Conservation (phyloP, 768 basidiomycete genomes). For the Kockovaella imperatae region DNA sequence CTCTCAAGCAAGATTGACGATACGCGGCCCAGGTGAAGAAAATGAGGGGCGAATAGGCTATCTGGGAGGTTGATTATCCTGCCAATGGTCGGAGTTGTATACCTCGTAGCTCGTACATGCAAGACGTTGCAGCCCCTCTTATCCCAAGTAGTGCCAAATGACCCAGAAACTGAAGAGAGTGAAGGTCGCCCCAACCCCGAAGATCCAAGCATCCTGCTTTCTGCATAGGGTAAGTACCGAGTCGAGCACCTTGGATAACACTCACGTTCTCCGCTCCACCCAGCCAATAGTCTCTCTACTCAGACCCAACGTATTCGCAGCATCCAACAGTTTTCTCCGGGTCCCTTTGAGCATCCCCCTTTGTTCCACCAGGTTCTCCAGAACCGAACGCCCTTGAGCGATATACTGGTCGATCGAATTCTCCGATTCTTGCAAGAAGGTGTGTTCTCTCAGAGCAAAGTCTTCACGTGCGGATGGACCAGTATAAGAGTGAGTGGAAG, state of each 20-base stretch:
- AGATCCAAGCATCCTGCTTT: conserved; percentile 92
- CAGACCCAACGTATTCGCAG: conserved; percentile 88
- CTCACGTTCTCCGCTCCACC: conserved; percentile 89
- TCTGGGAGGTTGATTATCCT: too few relatives aligned
- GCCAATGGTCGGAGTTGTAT: too few relatives aligned
- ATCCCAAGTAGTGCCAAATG: conserved; percentile 84
- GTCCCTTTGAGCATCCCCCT: conserved; percentile 86
- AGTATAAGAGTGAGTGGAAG: not conserved
- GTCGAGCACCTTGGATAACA: conserved; percentile 10
- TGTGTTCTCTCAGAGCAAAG: conserved; percentile 78
- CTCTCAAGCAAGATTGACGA: not conserved
- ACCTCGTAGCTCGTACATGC: too few relatives aligned
- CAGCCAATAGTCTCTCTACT: conserved; percentile 92
- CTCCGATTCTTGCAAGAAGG: conserved; percentile 77
- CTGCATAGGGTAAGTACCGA: conserved; percentile 47
- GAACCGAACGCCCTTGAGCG: conserved; percentile 80
- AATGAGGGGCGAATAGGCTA: too few relatives aligned
- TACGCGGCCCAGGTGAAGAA: not conserved
- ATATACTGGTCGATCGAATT: conserved; percentile 79
- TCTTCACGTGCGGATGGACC: conserved; percentile 57
- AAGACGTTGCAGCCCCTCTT: too few relatives aligned
- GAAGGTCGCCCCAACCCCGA: conserved; percentile 70
- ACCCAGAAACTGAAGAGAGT: conserved; percentile 90
- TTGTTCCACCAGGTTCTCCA: conserved; percentile 89
- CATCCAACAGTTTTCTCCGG: conserved; percentile 70